Evolutionary conservation across 192 early-diverging fungal genomes (phyloP).

Genomic region (Dimargaris verticillata): DNA sequence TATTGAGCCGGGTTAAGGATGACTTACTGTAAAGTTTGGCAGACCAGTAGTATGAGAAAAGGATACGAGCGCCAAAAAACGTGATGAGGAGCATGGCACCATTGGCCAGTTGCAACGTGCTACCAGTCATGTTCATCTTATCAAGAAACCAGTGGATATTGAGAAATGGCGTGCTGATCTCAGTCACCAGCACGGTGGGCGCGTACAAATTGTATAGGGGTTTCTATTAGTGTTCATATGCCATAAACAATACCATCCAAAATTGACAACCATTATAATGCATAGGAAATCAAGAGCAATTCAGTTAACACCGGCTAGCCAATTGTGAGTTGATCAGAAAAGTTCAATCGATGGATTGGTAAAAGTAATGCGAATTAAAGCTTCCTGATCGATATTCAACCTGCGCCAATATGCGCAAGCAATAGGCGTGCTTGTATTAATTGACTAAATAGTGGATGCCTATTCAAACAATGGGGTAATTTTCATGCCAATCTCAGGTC

Average conservation of each 20-base stretch:
- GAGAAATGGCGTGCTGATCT: slow-evolving; percentile 29
- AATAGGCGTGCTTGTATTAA: neutral
- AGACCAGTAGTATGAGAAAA: slow-evolving; percentile 17
- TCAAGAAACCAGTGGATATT: slow-evolving; percentile 39
- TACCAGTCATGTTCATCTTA: slow-evolving; percentile 25
- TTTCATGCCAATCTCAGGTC: neutral
- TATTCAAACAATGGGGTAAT: neutral
- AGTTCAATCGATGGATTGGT: neutral
- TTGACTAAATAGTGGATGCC: neutral
- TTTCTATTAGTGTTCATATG: slow-evolving; percentile 11
- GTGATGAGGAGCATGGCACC: slow-evolving; percentile 24
- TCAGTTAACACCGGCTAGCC: neutral
- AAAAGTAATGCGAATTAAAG: too few species aligned
- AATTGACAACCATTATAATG: neutral
- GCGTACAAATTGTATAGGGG: slow-evolving; percentile 29
- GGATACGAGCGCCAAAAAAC: slow-evolving; percentile 27
- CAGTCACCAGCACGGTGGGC: slow-evolving; percentile 26
- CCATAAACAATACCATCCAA: neutral
- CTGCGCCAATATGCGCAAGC: neutral
- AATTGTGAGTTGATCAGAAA: neutral
- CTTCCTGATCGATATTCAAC: neutral
- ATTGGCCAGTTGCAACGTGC: slow-evolving; percentile 27
- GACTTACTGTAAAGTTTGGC: slow-evolving; percentile 18
- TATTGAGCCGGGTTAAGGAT: neutral
- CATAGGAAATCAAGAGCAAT: neutral